These are phyloP conservation scores for Staphylotrichum tortipilum DNA, from an alignment of 495 filamentous ascomycete genomes.

Conservation along the genomic window DNA sequence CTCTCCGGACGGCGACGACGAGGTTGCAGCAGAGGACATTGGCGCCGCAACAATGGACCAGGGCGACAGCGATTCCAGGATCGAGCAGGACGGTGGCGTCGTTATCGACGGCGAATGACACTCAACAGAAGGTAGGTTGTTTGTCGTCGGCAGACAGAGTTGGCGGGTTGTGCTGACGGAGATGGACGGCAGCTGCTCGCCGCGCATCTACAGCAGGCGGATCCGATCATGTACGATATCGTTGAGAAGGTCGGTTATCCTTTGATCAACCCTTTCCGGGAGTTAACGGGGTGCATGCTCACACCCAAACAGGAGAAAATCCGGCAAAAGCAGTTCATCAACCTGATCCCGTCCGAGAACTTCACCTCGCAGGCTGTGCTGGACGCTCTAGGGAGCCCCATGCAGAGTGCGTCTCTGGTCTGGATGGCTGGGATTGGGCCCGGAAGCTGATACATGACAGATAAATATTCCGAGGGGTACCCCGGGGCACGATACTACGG, in stretches of 20 bases:
- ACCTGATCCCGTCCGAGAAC: constrained; percentile 97
- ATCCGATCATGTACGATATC: constrained; percentile 78
- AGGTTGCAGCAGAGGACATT: background rate
- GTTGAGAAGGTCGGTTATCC: constrained; percentile 65
- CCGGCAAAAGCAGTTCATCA: constrained; percentile 95
- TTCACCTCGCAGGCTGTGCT: constrained; percentile 96
- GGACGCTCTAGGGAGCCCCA: constrained; percentile 92
- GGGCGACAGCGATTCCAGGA: background rate
- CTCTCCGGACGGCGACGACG: background rate
- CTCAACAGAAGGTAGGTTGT: constrained; percentile 53
- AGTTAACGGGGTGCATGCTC: no score
- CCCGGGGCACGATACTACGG: constrained; percentile 96
- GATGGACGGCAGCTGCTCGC: constrained; percentile 57
- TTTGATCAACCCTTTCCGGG: background rate
- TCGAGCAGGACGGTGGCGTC: constrained; percentile 34
- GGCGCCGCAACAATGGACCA: background rate
- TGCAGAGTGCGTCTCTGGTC: constrained; percentile 68
- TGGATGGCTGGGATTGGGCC: background rate
- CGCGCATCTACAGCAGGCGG: constrained; percentile 69
- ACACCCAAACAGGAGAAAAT: constrained; percentile 83
- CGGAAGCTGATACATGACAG: constrained; percentile 34
- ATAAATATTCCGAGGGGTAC: constrained; percentile 98
- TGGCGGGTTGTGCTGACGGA: constrained; percentile 1
- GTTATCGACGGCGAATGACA: constrained; percentile 39
- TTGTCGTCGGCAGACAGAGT: background rate